Percentiles rank a stretch among this genome's conserved stretches.
Conservation (phyloP, 2,329 filamentous ascomycete species). For the Karstenula rhodostoma region DNA sequence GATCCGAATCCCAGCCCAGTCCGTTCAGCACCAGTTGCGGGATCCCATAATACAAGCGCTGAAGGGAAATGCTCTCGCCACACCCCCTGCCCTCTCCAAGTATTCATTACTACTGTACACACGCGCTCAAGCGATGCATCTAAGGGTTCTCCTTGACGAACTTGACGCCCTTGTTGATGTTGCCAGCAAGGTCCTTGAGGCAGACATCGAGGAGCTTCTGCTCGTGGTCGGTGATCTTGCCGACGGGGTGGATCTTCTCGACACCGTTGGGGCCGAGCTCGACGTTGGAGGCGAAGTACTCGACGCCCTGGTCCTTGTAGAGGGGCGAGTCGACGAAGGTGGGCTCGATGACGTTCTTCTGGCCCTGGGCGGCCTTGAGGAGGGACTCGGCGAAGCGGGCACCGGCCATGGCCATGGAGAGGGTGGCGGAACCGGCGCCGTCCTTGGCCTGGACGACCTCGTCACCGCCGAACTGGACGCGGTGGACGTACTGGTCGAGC, state of each 20-base stretch:
- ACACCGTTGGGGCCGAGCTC: constrained; percentile 97
- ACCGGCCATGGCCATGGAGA: constrained; percentile 99
- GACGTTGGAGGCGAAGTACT: constrained; percentile 96
- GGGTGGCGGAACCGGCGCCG: constrained; percentile 93
- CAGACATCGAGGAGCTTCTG: constrained; percentile 87
- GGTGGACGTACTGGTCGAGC: constrained; percentile 80
- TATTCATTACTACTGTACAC: constrained; percentile 43
- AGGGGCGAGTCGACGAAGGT: constrained; percentile 96
- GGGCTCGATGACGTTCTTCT: constrained; percentile 95
- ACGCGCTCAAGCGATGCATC: constrained; percentile 17
- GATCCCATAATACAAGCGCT: constrained; percentile 29
- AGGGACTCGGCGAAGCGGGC: constrained; percentile 85
- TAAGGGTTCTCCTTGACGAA: constrained; percentile 68
- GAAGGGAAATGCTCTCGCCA: constrained; percentile 20
- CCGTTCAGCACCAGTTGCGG: constrained; percentile 27
- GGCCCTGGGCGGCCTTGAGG: constrained; percentile 89
- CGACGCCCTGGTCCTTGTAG: constrained; percentile 97
- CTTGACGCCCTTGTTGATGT: constrained; percentile 89
- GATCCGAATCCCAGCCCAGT: constrained; percentile 29
- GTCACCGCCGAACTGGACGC: constrained; percentile 98
- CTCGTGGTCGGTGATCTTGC: constrained; percentile 84
- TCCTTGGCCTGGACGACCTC: constrained; percentile 99
- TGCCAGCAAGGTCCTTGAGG: constrained; percentile 85
- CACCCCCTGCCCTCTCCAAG: constrained; percentile 8
- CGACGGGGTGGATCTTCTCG: constrained; percentile 89